phyloP scores from a whole-genome alignment of 2,329 filamentous ascomycete species.

The Colletotrichum liaoningense region DNA sequence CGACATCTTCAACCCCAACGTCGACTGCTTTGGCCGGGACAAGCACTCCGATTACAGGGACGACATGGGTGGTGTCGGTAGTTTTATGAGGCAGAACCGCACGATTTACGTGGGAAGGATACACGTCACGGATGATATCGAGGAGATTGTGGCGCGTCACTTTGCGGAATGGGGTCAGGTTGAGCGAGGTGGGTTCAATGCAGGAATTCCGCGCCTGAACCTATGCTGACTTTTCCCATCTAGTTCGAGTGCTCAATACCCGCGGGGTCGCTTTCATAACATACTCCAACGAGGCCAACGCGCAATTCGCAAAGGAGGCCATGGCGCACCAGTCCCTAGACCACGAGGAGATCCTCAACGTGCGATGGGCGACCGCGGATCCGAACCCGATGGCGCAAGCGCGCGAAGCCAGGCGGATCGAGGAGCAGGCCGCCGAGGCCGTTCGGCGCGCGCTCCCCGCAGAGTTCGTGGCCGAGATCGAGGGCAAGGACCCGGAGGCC shows the following conservation, averaged over 20 bases:
- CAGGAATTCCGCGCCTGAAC: background rate
- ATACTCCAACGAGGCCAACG: conserved; percentile 81
- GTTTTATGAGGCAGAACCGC: conserved; percentile 92
- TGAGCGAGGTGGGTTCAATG: conserved; percentile 70
- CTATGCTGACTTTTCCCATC: background rate
- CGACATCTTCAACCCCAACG: conserved; percentile 92
- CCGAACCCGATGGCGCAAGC: conserved; percentile 96
- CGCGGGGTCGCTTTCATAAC: conserved; percentile 96
- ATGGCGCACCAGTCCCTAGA: conserved; percentile 97
- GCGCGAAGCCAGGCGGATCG: conserved; percentile 86
- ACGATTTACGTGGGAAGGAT: conserved; percentile 95
- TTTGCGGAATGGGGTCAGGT: conserved; percentile 97
- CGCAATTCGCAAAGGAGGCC: conserved; percentile 91
- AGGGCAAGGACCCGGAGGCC: conserved; percentile 88
- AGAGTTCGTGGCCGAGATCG: conserved; percentile 92
- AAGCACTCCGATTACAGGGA: conserved; percentile 94
- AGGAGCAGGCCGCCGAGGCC: conserved; percentile 96
- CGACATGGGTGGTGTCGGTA: conserved; percentile 97
- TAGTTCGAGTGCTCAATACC: conserved; percentile 83
- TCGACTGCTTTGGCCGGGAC: conserved; percentile 95
- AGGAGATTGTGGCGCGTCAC: conserved; percentile 93
- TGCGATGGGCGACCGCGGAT: conserved; percentile 96
- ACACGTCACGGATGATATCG: conserved; percentile 95
- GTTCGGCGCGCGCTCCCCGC: conserved; percentile 88
- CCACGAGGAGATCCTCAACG: conserved; percentile 92